A percentile compares a stretch with the other conserved stretches of the same genome.
These are phyloP conservation scores for Carex kokanica DNA, from an alignment of 176 grass and related monocot species.

Conservation along the genomic window DNA sequence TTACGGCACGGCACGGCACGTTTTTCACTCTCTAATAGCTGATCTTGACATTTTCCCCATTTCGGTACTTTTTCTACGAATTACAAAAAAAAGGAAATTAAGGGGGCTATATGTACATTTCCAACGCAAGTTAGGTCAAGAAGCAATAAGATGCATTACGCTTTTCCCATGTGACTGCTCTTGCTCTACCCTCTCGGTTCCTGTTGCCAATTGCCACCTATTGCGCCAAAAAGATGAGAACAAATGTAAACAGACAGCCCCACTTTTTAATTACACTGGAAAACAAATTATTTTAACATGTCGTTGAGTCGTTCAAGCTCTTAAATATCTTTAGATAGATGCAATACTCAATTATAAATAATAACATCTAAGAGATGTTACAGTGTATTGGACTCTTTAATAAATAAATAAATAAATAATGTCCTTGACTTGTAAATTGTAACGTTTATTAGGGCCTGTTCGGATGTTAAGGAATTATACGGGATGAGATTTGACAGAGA, in stretches of 20 bases:
- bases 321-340: not conserved
- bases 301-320: not conserved
- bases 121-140: constrained; percentile 7
- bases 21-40: no score
- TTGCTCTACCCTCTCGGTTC: not conserved
- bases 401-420: no score
- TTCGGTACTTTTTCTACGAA: not conserved
- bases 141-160: constrained; percentile 7
- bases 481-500: no score
- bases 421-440: no score
- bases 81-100: not conserved
- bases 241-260: not conserved
- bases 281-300: not conserved
- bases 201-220: not conserved
- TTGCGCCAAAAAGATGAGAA: constrained; percentile 14
- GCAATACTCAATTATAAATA: no score
- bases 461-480: no score
- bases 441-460: no score
- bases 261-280: not conserved
- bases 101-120: not conserved
- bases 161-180: constrained; percentile 15
- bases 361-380: no score
- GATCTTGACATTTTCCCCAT: constrained; percentile 6
- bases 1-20: no score
- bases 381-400: no score